Percentiles rank a stretch among this genome's conserved stretches.
Evolutionary conservation across 1,139 yeast genomes (phyloP).

Genomic region (Yamadazyma conglobata): DNA sequence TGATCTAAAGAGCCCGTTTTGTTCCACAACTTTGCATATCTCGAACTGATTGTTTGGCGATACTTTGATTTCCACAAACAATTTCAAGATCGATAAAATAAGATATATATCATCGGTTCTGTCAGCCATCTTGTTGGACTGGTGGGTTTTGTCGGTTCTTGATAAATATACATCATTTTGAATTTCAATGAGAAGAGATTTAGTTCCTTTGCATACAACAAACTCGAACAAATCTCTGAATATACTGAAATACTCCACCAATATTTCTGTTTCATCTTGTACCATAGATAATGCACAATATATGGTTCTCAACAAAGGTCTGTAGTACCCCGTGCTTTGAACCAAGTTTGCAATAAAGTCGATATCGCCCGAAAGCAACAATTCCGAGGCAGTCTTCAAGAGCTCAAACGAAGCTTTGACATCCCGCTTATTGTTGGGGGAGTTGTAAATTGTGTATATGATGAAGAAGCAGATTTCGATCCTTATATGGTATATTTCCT

Average conservation of each 20-base stretch:
- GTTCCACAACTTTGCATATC: conserved; percentile 52
- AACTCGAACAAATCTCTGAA: conserved; percentile 55
- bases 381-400: conserved; percentile 37
- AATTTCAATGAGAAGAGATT: conserved; percentile 51
- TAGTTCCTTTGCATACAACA: conserved; percentile 59
- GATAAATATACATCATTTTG: conserved; percentile 51
- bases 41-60: conserved; percentile 47
- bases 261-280: conserved; percentile 35
- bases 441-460: conserved; percentile 47
- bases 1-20: conserved; percentile 59
- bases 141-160: conserved; percentile 28
- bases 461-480: conserved; percentile 69
- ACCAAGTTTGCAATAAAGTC: conserved; percentile 42
- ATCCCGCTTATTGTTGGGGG: conserved; percentile 22
- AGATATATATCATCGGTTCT: conserved; percentile 64
- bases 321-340: conserved; percentile 41
- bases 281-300: conserved; percentile 47
- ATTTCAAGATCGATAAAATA: conserved; percentile 59
- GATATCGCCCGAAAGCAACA: conserved; percentile 46
- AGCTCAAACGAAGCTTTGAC: conserved; percentile 33
- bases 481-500: conserved; percentile 56
- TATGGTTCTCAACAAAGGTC: conserved; percentile 59
- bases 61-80: conserved; percentile 51
- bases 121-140: conserved; percentile 31
- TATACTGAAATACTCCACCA: conserved; percentile 49